phyloP scores from a whole-genome alignment of 1,284 basidiomycete genomes.

The Ustilago bromivora region DNA sequence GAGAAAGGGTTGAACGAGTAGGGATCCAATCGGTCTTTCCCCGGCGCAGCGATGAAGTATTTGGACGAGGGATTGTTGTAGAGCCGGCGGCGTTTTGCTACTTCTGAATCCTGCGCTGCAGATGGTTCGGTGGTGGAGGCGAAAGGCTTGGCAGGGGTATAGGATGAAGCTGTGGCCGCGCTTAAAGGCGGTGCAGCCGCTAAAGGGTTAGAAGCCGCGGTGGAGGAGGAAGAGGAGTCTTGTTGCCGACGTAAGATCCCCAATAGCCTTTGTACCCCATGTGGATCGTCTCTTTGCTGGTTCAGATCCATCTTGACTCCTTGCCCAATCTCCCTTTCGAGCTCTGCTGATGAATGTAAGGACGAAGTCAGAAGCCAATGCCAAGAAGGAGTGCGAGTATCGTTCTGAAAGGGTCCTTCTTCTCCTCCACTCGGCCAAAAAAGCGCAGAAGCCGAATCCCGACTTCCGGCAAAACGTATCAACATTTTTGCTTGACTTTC shows the following conservation, averaged over 20 bases:
- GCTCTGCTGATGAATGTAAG: neutral
- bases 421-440: neutral
- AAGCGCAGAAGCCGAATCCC: slow-evolving; percentile 9
- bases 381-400: neutral
- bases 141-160: neutral
- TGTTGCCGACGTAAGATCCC: slow-evolving; percentile 42
- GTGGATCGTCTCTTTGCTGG: slow-evolving; percentile 30
- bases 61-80: slow-evolving; percentile 24
- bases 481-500: slow-evolving; percentile 1
- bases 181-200: neutral
- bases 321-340: neutral
- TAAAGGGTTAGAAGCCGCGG: neutral
- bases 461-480: slow-evolving; percentile 14
- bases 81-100: slow-evolving; percentile 19
- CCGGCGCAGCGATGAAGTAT: slow-evolving; percentile 1
- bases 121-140: slow-evolving; percentile 1
- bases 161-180: neutral
- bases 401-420: neutral
- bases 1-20: slow-evolving; percentile 41
- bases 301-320: slow-evolving; percentile 28
- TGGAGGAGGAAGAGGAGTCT: slow-evolving; percentile 20
- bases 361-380: neutral
- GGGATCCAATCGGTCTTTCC: slow-evolving; percentile 30
- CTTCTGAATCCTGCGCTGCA: slow-evolving; percentile 5
- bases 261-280: slow-evolving; percentile 46